phyloP scores from a whole-genome alignment of 148 eudicot species.

The Rhododendron ferrugineum region DNA sequence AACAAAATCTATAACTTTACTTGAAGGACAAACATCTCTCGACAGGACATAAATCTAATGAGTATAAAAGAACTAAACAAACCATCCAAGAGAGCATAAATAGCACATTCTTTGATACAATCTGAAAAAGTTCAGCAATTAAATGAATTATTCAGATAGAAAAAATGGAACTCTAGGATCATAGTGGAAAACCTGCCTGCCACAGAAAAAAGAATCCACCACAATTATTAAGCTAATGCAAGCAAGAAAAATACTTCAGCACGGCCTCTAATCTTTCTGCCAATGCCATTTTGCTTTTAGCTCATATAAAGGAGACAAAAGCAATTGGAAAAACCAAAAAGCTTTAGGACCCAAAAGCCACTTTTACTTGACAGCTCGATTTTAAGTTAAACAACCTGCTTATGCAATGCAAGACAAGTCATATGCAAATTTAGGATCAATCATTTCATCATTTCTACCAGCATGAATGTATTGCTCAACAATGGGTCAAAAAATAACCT shows the following conservation, averaged over 20 bases:
- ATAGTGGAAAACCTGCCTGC: neutral
- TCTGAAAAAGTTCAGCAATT: neutral
- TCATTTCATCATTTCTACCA: neutral
- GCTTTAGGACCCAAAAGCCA: neutral
- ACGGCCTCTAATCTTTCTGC: neutral
- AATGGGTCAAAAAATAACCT: neutral
- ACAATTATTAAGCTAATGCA: neutral
- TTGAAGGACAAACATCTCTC: neutral
- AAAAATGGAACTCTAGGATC: neutral
- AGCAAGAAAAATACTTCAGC: neutral
- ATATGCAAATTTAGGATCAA: neutral
- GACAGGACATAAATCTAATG: neutral
- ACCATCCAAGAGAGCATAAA: neutral
- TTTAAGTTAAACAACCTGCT: neutral
- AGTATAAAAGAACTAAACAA: neutral
- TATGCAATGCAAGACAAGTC: neutral
- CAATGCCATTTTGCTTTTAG: neutral
- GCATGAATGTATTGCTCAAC: neutral
- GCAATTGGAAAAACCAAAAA: neutral
- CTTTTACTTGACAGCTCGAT: neutral
- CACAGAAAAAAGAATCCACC: neutral
- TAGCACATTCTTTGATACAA: neutral
- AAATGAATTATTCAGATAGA: neutral
- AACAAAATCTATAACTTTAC: neutral
- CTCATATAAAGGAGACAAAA: neutral